Evolutionary conservation across 1,284 basidiomycete genomes (phyloP).

Genomic region (Mycena sp.): DNA sequence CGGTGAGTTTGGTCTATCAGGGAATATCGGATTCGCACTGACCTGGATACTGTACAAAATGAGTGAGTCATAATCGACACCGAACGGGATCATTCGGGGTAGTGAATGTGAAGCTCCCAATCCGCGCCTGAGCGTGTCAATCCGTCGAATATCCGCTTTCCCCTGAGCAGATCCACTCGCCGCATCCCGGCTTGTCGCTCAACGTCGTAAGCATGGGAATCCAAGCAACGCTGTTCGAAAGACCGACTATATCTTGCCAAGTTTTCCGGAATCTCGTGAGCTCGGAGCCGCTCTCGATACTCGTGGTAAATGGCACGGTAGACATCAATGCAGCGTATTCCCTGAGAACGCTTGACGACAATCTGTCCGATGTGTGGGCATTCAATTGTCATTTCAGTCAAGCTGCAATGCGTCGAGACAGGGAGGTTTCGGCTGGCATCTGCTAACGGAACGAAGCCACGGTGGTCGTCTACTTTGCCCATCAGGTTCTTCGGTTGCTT

Average conservation of each 20-base stretch:
- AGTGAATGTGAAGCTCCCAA: constrained; percentile 14
- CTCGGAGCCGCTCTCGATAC: constrained; percentile 35
- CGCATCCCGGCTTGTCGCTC: constrained; percentile 12
- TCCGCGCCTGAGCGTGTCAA: constrained; percentile 10
- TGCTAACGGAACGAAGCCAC: background rate
- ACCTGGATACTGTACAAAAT: too few species aligned
- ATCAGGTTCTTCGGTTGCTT: background rate
- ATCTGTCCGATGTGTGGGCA: constrained; percentile 48
- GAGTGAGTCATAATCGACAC: too few species aligned
- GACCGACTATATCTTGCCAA: background rate
- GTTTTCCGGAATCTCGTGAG: constrained; percentile 1
- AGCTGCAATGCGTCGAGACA: constrained; percentile 24
- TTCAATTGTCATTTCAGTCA: constrained; percentile 17
- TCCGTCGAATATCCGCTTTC: constrained; percentile 22
- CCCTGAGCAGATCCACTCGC: constrained; percentile 21
- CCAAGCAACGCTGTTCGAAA: constrained; percentile 10
- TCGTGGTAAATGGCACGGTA: constrained; percentile 61
- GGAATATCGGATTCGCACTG: too few species aligned
- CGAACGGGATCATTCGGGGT: too few species aligned
- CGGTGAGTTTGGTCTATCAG: too few species aligned
- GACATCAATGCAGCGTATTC: constrained; percentile 61
- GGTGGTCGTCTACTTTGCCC: background rate
- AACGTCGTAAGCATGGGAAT: background rate
- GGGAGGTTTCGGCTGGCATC: background rate
- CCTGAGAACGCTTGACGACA: constrained; percentile 48